Base-by-base conservation (phyloP, 1,284 basidiomycete species). In the Pseudozyma thailandica region DNA sequence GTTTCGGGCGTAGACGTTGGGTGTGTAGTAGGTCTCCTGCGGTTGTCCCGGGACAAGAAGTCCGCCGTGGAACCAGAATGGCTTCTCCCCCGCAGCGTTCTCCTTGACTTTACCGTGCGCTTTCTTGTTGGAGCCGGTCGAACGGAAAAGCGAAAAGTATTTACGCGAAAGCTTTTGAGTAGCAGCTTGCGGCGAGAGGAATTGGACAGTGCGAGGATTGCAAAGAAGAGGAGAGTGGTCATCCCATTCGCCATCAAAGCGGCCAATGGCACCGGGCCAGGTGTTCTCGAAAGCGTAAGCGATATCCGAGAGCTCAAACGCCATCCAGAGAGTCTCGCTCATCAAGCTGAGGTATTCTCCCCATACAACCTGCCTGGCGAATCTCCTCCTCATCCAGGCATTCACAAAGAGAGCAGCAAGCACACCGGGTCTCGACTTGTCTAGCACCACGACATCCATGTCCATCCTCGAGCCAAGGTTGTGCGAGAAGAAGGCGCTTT, bases 11-110 rank as follows among this genome's bases (percentile, higher is more conserved):
- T 53, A 63, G 3, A 70, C 66, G 42, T 70, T 70, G 35, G 66
- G 66, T 5, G 52, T 63, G 45, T 44, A 70, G 60, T 63, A 70
- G 7, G 39, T 55, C 27, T 70, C 66, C 3, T 48, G 43, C 7
- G 3, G 41, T 27, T 49, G 44, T 6, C 59, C 44, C 5, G 50
- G 45, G 8, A 63, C 39, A 10, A 70, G 39, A 18, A 37, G 50
- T 8, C 60, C 55, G 16, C 60, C 60, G 41, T 70, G 51, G 56
- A 70, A 70, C 66, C 66, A 70, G 56, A 70, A 63, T 3, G 66
- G 66, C 26, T 58, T 59, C 18, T 65, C 62, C 4, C 62, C 62
- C 0, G 38, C 55, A 3, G 55, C 62, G 23, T 46, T 65, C 6
- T 54, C 42, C 37, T 53, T 54, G 31, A 33, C 18, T 28, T 35